Conservation (phyloP, 305 asterid species). For the Fraxinus velutina region DNA sequence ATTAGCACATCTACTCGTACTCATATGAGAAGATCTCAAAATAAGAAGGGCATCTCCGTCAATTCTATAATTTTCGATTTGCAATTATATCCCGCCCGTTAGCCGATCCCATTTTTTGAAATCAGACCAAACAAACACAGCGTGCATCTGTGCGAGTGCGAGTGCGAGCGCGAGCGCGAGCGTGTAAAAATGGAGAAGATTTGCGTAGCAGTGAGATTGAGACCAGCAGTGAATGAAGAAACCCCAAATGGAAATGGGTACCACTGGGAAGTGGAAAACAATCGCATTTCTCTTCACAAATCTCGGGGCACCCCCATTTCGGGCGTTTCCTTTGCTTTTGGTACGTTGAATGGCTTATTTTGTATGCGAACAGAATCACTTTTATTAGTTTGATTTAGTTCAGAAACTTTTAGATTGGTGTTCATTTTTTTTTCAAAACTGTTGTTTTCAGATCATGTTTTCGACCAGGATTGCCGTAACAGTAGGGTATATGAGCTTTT, state of each 20-base stretch:
- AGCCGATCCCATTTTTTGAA: conserved; percentile 15
- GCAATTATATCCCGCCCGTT: conserved; percentile 27
- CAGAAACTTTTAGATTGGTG: background rate
- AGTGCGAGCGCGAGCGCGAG: conserved; percentile 11
- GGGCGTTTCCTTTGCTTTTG: conserved; percentile 79
- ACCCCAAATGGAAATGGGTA: conserved; percentile 38
- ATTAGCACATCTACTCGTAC: background rate
- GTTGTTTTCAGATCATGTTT: conserved; percentile 64
- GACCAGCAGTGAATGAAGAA: conserved; percentile 62
- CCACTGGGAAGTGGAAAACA: conserved; percentile 73
- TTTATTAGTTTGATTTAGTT: background rate
- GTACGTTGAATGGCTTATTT: conserved; percentile 27
- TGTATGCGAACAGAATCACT: background rate
- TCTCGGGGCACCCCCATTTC: conserved; percentile 71
- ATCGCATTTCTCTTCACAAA: conserved; percentile 75
- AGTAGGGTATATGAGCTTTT: conserved; percentile 67
- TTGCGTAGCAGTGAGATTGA: conserved; percentile 82
- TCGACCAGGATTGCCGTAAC: conserved; percentile 74
- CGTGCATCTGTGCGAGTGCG: background rate
- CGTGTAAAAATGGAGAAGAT: conserved; percentile 71
- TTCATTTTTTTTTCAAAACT: background rate
- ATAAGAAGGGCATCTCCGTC: conserved; percentile 25
- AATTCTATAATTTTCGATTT: conserved; percentile 15
- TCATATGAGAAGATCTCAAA: background rate
- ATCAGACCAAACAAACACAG: conserved; percentile 4